Evolutionary conservation across 78 protist genomes (phyloP).

Genomic region (Dictyostelium brefeldianum): DNA sequence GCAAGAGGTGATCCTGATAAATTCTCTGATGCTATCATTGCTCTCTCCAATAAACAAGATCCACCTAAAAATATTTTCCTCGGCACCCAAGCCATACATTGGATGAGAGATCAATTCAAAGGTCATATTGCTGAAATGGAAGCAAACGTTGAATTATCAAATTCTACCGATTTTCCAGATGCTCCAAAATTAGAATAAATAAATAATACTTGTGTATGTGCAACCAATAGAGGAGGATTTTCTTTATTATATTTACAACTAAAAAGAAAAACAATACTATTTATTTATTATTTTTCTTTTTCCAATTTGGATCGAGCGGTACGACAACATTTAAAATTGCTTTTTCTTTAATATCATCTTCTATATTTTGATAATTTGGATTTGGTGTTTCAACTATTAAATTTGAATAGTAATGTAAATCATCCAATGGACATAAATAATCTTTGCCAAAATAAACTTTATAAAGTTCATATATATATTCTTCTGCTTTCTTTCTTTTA

Average conservation of each 20-base stretch:
- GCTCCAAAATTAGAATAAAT: neutral
- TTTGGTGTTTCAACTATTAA: slow-evolving; percentile 30
- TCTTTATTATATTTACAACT: no score
- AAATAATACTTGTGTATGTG: no score
- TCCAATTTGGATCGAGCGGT: neutral
- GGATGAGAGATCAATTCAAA: neutral
- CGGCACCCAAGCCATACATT: neutral
- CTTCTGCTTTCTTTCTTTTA: slow-evolving; percentile 54
- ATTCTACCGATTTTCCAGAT: slow-evolving; percentile 11
- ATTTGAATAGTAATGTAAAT: slow-evolving; percentile 34
- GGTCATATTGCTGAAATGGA: neutral
- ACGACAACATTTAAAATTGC: slow-evolving; percentile 46
- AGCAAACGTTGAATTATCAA: neutral
- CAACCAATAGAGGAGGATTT: no score
- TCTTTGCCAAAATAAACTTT: slow-evolving; percentile 58
- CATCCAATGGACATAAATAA: slow-evolving; percentile 52
- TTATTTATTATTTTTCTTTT: no score
- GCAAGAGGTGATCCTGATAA: slow-evolving; percentile 29
- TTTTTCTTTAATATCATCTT: slow-evolving; percentile 71
- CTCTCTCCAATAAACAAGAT: neutral
- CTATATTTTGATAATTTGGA: slow-evolving; percentile 54
- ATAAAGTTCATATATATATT: slow-evolving; percentile 69
- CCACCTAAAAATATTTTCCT: neutral
- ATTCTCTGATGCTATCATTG: neutral
- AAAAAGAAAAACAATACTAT: no score